Conservation (phyloP, 495 filamentous ascomycete species). For the Lichenothelia convexa region DNA sequence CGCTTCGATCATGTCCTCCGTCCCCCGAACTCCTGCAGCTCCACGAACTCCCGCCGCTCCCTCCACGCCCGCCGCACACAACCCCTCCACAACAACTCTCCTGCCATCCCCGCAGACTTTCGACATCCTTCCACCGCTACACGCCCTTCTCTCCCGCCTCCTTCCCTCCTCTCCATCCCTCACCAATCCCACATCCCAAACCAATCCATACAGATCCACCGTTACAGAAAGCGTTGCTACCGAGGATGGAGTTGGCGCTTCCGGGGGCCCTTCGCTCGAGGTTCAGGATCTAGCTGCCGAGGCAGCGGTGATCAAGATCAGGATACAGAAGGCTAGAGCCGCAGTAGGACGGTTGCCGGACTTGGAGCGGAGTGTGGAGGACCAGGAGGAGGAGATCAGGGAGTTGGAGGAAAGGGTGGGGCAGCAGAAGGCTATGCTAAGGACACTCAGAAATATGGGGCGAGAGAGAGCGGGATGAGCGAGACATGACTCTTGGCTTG, state of each 20-base stretch:
- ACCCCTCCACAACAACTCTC: no score
- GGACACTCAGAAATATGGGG: no score
- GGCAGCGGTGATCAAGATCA: conserved; percentile 55
- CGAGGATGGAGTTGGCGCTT: no score
- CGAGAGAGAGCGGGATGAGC: no score
- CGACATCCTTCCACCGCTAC: conserved; percentile 70
- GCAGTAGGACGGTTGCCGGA: conserved; percentile 56
- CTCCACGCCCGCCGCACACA: no score
- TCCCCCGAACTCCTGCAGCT: no score
- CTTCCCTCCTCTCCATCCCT: conserved; percentile 23
- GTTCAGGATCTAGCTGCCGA: conserved; percentile 63
- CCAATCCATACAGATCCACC: no score
- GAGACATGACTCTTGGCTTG: no score
- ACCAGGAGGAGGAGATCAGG: conserved; percentile 65
- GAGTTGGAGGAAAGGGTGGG: conserved; percentile 42
- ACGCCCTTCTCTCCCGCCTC: conserved; percentile 57
- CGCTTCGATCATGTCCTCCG: no score
- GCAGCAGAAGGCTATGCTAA: no score
- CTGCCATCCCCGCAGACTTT: conserved; percentile 43
- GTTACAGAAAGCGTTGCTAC: conserved; percentile 15
- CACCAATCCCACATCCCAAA: conserved; percentile 4
- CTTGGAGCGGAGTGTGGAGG: conserved; percentile 47
- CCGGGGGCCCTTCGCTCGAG: no score
- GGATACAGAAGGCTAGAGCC: conserved; percentile 55
- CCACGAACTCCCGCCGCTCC: no score